A percentile compares a stretch with the other conserved stretches of the same genome.
Evolutionary conservation across 2,329 filamentous ascomycete species (phyloP).

Genomic region (Fusarium foetens): DNA sequence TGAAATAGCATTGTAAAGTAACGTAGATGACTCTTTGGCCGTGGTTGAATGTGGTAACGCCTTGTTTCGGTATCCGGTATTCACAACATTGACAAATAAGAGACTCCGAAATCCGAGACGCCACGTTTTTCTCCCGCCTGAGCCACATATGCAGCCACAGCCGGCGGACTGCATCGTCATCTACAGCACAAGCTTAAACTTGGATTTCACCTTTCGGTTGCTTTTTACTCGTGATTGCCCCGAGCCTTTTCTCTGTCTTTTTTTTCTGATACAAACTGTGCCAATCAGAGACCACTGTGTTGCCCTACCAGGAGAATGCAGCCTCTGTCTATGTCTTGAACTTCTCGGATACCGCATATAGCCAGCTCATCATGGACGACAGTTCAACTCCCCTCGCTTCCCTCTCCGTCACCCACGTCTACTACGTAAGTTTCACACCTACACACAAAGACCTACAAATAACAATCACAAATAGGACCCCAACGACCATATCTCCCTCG

Average conservation of each 20-base stretch:
- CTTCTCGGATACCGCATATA: background rate
- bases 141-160: constrained; percentile 24
- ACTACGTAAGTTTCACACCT: constrained; percentile 76
- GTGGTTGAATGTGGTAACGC: constrained; percentile 24
- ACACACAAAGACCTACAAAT: background rate
- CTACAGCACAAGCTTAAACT: constrained; percentile 9
- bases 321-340: constrained; percentile 1
- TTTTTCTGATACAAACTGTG: background rate
- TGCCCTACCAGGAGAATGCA: constrained; percentile 15
- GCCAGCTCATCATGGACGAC: constrained; percentile 41
- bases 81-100: constrained; percentile 17
- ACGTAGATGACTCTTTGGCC: constrained; percentile 36
- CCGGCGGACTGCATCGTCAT: constrained; percentile 14
- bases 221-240: background rate
- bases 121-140: background rate
- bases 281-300: background rate
- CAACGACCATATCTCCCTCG: constrained; percentile 81
- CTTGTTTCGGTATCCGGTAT: background rate
- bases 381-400: constrained; percentile 77
- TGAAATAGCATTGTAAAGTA: background rate
- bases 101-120: constrained; percentile 9
- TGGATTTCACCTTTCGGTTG: background rate
- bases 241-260: background rate
- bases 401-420: constrained; percentile 92
- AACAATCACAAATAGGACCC: constrained; percentile 75